A percentile compares a stretch with the other conserved stretches of the same genome.
Conservation (phyloP, 352 stramenopile species). For the Phytophthora citrophthora region DNA sequence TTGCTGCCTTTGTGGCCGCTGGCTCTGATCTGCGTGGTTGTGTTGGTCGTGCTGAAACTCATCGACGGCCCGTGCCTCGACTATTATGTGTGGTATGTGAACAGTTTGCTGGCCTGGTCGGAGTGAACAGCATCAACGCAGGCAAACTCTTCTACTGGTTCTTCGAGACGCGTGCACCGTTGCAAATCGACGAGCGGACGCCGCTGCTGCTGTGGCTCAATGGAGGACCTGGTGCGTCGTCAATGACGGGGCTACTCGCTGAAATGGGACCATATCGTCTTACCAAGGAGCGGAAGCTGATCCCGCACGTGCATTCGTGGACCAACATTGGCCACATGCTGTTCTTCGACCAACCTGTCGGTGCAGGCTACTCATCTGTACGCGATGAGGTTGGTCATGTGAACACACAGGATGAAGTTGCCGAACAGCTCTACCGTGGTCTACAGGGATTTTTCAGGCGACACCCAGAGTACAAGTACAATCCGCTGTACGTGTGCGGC, state of each 20-base stretch:
- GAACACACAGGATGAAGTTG: conserved; percentile 69
- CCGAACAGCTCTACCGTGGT: conserved; percentile 92
- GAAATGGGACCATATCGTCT: conserved; percentile 86
- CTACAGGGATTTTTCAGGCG: conserved; percentile 91
- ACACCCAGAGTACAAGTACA: conserved; percentile 82
- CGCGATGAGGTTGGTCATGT: conserved; percentile 77
- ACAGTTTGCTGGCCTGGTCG: conserved; percentile 76
- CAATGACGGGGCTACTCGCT: conserved; percentile 78
- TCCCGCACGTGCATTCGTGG: conserved; percentile 74
- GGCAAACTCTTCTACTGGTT: conserved; percentile 90
- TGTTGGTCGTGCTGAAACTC: conserved; percentile 34
- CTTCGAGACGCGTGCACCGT: conserved; percentile 66
- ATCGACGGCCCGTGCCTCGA: conserved; percentile 26
- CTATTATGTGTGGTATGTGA: conserved; percentile 41
- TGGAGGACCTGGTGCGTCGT: conserved; percentile 76
- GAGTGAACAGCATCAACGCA: conserved; percentile 57
- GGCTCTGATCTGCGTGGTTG: conserved; percentile 21
- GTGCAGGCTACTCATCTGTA: conserved; percentile 80
- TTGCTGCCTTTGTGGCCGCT: conserved; percentile 28
- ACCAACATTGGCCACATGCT: conserved; percentile 83
- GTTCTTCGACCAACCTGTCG: conserved; percentile 86
- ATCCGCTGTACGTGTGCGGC: conserved; percentile 74
- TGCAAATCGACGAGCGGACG: conserved; percentile 53
- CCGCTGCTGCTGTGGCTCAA: conserved; percentile 86
- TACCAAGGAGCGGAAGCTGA: conserved; percentile 67